Evolutionary conservation across 768 basidiomycete genomes (phyloP).

Genomic region (Chalciporus sphaerocephalus): DNA sequence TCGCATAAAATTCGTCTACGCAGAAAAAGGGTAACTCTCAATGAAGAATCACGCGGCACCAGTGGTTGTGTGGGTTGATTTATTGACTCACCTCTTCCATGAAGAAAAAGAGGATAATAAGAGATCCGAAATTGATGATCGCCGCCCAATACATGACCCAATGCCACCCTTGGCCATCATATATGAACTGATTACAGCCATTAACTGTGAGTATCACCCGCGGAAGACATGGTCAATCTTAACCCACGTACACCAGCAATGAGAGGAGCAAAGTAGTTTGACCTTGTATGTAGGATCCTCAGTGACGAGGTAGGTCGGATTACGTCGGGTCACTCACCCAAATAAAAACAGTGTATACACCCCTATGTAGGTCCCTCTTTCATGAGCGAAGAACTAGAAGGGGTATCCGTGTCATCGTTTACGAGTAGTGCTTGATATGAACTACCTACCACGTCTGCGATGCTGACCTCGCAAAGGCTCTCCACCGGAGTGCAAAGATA

Average conservation of each 20-base stretch:
- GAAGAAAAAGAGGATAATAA: constrained; percentile 15
- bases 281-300: constrained; percentile 7
- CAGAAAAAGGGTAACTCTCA: not conserved
- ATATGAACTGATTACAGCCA: constrained; percentile 13
- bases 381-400: constrained; percentile 18
- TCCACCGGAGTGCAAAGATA: constrained; percentile 22
- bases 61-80: too few species aligned
- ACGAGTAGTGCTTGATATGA: too few species aligned
- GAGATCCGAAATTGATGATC: constrained; percentile 16
- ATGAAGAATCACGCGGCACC: not conserved
- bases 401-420: not conserved
- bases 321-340: constrained; percentile 7
- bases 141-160: constrained; percentile 24
- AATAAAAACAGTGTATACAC: constrained; percentile 18
- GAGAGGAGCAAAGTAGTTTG: constrained; percentile 20
- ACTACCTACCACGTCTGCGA: constrained; percentile 13
- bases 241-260: constrained; percentile 16
- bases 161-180: constrained; percentile 19
- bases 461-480: constrained; percentile 19
- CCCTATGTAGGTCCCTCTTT: constrained; percentile 18
- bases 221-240: too few species aligned
- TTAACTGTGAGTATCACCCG: too few species aligned
- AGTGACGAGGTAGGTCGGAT: not conserved
- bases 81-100: constrained; percentile 17
- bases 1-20: constrained; percentile 17